Evolutionary conservation across 257 asterid species (phyloP), one percentile per base, ranked within the genome.

Genomic region (Coffea eugenioides): DNA sequence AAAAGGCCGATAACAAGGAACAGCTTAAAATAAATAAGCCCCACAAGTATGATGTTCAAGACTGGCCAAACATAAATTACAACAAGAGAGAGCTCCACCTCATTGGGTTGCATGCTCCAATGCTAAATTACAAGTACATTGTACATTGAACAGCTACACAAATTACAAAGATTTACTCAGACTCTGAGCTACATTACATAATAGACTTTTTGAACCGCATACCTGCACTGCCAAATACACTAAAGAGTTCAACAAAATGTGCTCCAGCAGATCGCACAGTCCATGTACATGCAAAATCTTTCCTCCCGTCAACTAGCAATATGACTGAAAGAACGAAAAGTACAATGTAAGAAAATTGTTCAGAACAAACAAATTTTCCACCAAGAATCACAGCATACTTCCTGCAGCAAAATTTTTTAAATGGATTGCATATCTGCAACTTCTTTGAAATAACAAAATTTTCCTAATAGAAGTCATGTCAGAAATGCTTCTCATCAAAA

Each of bases 121-220:
- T 77, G 66, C 82, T 66, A 73, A 59, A 68, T 56, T 71, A 64
- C 59, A 51, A 67, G 39, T 70, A 73, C 83, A 77, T 41, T 65
- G 59, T 27, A 27, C 27, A 27, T 27, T 27, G 27, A 70, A 80
- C 81, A 77, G 77, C 77, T 81, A 79, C 86, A 80, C 74, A 85
- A 72, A 77, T 74, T 76, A 67, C 82, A 66, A 69, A 75, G 48
- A 69, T 43, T 82, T 48, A 18, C 49, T 5, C 34, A n/a, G 23
- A 36, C 73, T 12, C 74, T 52, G 64, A 25, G 39, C 82, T 77
- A 51, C 71, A 41, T 34, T 51, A 73, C 52, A 54, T n/a, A 25
- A 51, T 20, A 64, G 16, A 69, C 41, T 72, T 76, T 34, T 77
- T 72, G 79, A 46, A 27, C 59, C 20, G 45, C 66, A 48, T 76